phyloP scores from a whole-genome alignment of 495 filamentous ascomycete species.

The Lophiostoma macrostomum region DNA sequence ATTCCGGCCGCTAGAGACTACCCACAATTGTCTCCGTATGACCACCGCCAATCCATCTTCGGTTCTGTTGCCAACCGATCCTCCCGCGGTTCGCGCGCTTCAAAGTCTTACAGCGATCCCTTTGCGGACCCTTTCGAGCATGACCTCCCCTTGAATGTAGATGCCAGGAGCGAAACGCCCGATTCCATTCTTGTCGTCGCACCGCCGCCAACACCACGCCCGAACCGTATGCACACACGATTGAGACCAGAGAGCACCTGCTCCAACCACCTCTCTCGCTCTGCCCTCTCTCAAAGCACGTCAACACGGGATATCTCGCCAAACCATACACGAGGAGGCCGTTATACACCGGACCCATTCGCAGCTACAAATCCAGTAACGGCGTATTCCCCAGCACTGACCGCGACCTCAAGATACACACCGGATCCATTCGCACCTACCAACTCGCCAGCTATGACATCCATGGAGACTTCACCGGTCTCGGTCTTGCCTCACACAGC shows the following conservation, averaged over 20 bases:
- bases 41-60: neutral
- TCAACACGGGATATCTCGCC: neutral
- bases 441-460: neutral
- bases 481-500: neutral
- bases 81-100: neutral
- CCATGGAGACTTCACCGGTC: neutral
- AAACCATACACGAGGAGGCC: neutral
- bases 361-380: no score
- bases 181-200: constrained; percentile 20
- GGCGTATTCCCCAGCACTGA: neutral
- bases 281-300: neutral
- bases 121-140: constrained; percentile 17
- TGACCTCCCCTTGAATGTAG: constrained; percentile 22
- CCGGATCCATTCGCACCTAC: neutral
- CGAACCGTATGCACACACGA: neutral
- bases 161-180: constrained; percentile 15
- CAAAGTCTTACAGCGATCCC: constrained; percentile 7
- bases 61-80: no score
- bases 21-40: constrained; percentile 27
- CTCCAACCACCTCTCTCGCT: neutral
- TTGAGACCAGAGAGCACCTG: neutral
- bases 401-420: no score
- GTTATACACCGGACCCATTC: no score
- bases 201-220: constrained; percentile 16
- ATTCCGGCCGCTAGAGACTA: constrained; percentile 12